These are phyloP conservation scores for Nannochloropsis gaditana DNA, from an alignment of 108 stramenopile species.

Conservation along the genomic window DNA sequence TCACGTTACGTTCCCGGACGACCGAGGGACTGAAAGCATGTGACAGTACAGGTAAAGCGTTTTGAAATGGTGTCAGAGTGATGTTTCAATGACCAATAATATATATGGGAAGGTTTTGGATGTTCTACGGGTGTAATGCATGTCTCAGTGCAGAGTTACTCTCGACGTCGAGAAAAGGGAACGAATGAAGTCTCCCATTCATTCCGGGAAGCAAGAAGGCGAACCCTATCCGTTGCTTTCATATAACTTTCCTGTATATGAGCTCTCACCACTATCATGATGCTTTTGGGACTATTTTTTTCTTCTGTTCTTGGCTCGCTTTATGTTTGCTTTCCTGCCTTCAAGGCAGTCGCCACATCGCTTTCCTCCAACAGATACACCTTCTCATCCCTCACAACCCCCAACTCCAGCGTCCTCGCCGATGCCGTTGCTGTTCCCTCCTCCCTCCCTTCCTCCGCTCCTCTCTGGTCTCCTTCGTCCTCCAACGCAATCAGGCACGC, in stretches of 20 bases:
- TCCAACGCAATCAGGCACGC: not conserved
- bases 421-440: not conserved
- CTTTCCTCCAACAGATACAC: not conserved
- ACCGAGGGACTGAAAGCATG: no score
- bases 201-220: no score
- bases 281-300: not conserved
- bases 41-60: no score
- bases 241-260: not conserved
- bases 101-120: no score
- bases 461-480: not conserved
- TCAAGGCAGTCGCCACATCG: not conserved
- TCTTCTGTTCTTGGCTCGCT: not conserved
- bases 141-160: no score
- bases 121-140: no score
- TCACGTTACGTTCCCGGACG: no score
- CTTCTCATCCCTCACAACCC: not conserved
- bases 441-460: not conserved
- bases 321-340: not conserved
- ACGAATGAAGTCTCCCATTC: no score
- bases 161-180: no score
- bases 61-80: no score
- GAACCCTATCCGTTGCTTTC: not conserved
- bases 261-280: not conserved
- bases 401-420: not conserved
- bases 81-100: no score